These are phyloP conservation scores for Hypoxylon sp. DNA, from an alignment of 2,329 filamentous ascomycete species.

Conservation along the genomic window DNA sequence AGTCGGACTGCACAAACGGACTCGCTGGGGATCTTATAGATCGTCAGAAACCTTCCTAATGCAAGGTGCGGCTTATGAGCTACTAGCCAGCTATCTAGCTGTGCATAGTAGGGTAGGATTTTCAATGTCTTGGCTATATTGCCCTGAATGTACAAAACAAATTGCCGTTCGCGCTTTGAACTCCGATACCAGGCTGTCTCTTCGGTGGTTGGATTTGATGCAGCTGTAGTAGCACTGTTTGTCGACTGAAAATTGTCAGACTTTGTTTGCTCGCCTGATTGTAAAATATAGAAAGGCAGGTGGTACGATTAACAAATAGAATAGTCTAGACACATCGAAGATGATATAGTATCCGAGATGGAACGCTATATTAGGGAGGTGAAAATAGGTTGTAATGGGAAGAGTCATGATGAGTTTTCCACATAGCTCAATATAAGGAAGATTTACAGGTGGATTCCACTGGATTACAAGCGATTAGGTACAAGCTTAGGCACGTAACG, in stretches of 20 bases:
- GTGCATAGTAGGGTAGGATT: slow-evolving; percentile 15
- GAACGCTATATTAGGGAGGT: too few relatives aligned
- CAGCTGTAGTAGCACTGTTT: slow-evolving; percentile 15
- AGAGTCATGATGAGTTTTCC: too few relatives aligned
- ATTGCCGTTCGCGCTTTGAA: too few relatives aligned
- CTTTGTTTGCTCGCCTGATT: background rate
- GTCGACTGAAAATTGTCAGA: slow-evolving; percentile 2
- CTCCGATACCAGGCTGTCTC: slow-evolving; percentile 12
- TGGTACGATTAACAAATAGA: too few relatives aligned
- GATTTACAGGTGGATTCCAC: too few relatives aligned
- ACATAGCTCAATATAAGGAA: too few relatives aligned
- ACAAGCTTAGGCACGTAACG: slow-evolving; percentile 6
- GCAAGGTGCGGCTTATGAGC: slow-evolving; percentile 25
- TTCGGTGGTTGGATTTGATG: slow-evolving; percentile 4
- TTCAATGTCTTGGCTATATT: slow-evolving; percentile 32
- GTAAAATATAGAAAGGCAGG: too few relatives aligned
- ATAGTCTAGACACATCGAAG: too few relatives aligned
- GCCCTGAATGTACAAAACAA: slow-evolving; percentile 8
- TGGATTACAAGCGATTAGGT: too few relatives aligned
- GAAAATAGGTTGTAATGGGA: too few relatives aligned
- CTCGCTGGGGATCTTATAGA: slow-evolving; percentile 24
- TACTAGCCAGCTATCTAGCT: slow-evolving; percentile 19
- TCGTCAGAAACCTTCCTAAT: slow-evolving; percentile 22
- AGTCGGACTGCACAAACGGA: too few relatives aligned
- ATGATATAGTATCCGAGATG: too few relatives aligned